A percentile compares a stretch with the other conserved stretches of the same genome.
Evolutionary conservation across 106 monocot species (phyloP).

Genomic region (Apostasia shenzhenica): DNA sequence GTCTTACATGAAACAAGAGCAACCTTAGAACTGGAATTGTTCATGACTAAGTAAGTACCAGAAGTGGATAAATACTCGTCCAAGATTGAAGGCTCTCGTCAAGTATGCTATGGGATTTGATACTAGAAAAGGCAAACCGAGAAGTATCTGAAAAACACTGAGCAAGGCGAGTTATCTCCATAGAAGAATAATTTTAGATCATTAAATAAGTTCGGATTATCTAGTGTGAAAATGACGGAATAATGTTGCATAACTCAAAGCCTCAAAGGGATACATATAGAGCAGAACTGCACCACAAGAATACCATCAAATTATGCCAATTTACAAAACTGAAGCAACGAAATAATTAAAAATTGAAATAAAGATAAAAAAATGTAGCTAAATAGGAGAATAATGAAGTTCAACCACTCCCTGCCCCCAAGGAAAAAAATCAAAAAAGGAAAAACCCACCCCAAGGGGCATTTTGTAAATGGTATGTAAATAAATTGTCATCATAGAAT

Average conservation of each 20-base stretch:
- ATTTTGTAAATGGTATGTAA: too few relatives aligned
- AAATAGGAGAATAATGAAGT: too few relatives aligned
- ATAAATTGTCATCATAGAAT: too few relatives aligned
- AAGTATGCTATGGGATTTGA: conserved; percentile 73
- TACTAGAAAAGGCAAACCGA: conserved; percentile 86
- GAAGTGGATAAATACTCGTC: conserved; percentile 96
- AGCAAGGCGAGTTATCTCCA: not conserved
- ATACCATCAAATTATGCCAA: too few relatives aligned
- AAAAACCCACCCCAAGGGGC: too few relatives aligned
- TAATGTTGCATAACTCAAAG: not conserved
- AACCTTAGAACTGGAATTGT: not conserved
- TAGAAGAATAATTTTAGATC: not conserved
- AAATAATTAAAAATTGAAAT: too few relatives aligned
- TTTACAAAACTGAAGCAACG: too few relatives aligned
- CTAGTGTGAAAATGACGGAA: not conserved
- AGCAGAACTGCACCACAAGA: too few relatives aligned
- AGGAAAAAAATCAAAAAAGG: too few relatives aligned
- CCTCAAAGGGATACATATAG: too few relatives aligned
- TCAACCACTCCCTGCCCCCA: too few relatives aligned
- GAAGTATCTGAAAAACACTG: conserved; percentile 46
- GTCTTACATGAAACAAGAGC: not conserved
- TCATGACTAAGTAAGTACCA: conserved; percentile 42
- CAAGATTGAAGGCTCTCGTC: conserved; percentile 89
- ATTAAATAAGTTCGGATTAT: not conserved
- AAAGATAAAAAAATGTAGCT: too few relatives aligned